Evolutionary conservation across 1,284 basidiomycete genomes (phyloP).

Genomic region (Prillingera fragicola): DNA sequence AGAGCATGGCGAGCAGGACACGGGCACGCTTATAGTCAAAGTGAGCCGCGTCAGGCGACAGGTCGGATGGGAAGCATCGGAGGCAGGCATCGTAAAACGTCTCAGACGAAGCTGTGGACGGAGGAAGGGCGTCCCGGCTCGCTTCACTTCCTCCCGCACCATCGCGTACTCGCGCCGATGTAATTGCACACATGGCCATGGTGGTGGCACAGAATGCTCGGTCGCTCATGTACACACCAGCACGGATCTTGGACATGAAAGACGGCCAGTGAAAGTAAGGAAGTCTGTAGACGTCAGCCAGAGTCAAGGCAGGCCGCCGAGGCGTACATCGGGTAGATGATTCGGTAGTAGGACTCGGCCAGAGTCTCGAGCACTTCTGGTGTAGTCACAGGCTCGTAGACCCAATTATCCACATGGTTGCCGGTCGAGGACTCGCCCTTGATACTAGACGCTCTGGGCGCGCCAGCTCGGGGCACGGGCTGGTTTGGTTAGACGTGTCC

Average conservation of each 20-base stretch:
- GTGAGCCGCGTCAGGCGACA: conserved; percentile 16
- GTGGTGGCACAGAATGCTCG: conserved; percentile 32
- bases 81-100: conserved; percentile 26
- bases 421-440: neutral
- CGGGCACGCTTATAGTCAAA: conserved; percentile 35
- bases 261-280: conserved; percentile 46
- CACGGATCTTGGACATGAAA: conserved; percentile 24
- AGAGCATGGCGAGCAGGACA: conserved; percentile 30
- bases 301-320: too few relatives aligned
- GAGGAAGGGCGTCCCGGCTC: neutral
- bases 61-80: conserved; percentile 22
- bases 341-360: conserved; percentile 27
- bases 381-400: conserved; percentile 28
- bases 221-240: conserved; percentile 28
- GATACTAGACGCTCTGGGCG: neutral
- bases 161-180: conserved; percentile 38
- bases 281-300: conserved; percentile 19
- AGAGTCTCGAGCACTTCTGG: conserved; percentile 29
- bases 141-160: conserved; percentile 23
- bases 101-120: conserved; percentile 20
- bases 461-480: conserved; percentile 4
- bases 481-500: conserved; percentile 2
- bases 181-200: conserved; percentile 41
- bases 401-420: conserved; percentile 20
- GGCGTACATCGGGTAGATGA: conserved; percentile 41